These are phyloP conservation scores for Globisporangium viniferum DNA, from an alignment of 352 stramenopile genomes.

Conservation along the genomic window DNA sequence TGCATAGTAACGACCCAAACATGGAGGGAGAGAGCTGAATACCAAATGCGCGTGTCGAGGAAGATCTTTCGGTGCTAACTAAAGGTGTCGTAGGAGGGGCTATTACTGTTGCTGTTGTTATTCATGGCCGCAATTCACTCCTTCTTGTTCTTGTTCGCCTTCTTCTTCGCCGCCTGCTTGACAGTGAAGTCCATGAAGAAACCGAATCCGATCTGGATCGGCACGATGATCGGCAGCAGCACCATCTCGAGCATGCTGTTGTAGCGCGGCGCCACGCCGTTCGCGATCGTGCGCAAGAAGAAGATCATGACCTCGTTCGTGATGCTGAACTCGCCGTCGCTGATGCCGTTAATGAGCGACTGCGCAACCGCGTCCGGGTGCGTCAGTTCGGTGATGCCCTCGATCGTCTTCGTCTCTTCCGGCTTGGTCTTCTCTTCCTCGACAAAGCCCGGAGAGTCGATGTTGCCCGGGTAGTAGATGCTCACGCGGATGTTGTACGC, in stretches of 20 bases:
- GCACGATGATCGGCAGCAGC: conserved; percentile 53
- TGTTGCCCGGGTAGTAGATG: conserved; percentile 82
- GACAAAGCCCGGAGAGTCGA: conserved; percentile 73
- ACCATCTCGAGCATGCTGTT: conserved; percentile 75
- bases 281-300: conserved; percentile 65
- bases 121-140: conserved; percentile 23
- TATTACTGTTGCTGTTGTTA: background rate
- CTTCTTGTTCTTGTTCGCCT: conserved; percentile 59
- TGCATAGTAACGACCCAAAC: too few relatives aligned
- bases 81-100: background rate
- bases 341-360: conserved; percentile 59
- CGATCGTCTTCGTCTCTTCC: conserved; percentile 67
- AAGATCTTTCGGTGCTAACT: background rate
- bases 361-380: conserved; percentile 64
- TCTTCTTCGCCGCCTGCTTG: conserved; percentile 44
- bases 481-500: conserved; percentile 67
- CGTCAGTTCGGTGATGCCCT: conserved; percentile 47
- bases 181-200: conserved; percentile 84
- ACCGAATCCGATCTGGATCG: conserved; percentile 72
- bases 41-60: background rate
- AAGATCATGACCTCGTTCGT: conserved; percentile 80
- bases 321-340: conserved; percentile 72
- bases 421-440: conserved; percentile 80
- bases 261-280: conserved; percentile 65
- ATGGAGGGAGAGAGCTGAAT: background rate